These are phyloP conservation scores for Prunus salicina DNA, from an alignment of 306 rosid species.

Conservation along the genomic window DNA sequence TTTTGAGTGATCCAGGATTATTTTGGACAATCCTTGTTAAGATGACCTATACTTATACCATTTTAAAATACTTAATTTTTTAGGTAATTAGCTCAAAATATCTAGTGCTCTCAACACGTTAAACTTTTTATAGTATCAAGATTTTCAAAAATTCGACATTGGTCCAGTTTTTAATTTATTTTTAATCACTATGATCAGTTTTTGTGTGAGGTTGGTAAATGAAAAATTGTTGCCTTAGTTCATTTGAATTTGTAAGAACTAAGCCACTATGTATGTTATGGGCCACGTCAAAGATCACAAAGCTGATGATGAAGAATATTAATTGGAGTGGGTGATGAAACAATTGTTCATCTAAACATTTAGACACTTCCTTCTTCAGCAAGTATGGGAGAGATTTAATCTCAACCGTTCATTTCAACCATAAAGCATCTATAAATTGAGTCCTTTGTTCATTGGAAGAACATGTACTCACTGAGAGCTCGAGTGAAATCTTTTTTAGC, in stretches of 20 bases:
- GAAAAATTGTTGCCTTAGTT: background rate
- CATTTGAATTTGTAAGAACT: background rate
- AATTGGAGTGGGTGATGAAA: background rate
- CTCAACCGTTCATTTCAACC: conserved; percentile 3
- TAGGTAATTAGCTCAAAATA: background rate
- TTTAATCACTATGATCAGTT: background rate
- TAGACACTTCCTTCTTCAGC: background rate
- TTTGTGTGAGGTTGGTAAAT: background rate
- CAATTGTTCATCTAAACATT: background rate
- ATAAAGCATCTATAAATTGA: background rate
- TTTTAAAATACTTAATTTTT: too few species aligned
- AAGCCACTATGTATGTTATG: background rate
- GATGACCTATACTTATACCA: background rate
- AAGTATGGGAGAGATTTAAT: background rate
- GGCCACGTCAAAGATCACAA: background rate
- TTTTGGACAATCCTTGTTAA: background rate
- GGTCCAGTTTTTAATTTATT: background rate
- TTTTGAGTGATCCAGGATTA: background rate
- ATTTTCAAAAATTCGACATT: background rate
- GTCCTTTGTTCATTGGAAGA: background rate
- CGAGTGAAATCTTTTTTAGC: background rate
- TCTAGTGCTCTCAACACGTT: too few species aligned
- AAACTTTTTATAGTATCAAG: too few species aligned
- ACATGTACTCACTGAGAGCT: background rate
- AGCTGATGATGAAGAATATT: background rate